Percentiles rank a stretch among this genome's conserved stretches.
Evolutionary conservation across 768 basidiomycete species (phyloP).

Genomic region (Lyophyllum semitale): DNA sequence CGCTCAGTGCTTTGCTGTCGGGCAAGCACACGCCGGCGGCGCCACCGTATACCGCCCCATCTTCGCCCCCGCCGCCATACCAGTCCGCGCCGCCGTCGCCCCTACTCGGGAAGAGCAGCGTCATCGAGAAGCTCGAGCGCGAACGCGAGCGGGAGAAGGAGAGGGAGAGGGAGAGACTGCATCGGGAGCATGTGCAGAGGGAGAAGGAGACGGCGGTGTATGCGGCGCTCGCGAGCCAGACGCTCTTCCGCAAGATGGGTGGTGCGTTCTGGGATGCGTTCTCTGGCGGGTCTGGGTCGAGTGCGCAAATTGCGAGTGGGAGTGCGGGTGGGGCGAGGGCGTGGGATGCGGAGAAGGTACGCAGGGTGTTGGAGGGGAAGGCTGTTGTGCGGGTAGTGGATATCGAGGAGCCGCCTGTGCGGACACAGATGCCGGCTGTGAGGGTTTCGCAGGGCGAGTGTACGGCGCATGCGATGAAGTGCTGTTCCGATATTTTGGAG

Average conservation of each 20-base stretch:
- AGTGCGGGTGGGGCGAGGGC: conserved; percentile 22
- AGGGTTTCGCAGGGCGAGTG: not conserved
- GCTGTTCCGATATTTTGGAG: conserved; percentile 48
- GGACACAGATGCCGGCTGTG: not conserved
- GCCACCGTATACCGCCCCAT: conserved; percentile 9
- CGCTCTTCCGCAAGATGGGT: conserved; percentile 69
- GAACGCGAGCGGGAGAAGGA: conserved; percentile 22
- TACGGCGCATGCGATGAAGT: conserved; percentile 22
- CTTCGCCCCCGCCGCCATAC: conserved; percentile 19
- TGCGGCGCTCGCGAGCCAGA: conserved; percentile 79
- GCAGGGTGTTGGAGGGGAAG: conserved; percentile 79
- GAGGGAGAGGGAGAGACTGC: conserved; percentile 17
- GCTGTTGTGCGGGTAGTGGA: conserved; percentile 82
- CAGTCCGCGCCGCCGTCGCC: conserved; percentile 47
- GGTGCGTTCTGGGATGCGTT: conserved; percentile 90
- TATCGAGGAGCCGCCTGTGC: conserved; percentile 47
- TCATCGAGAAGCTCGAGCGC: conserved; percentile 30
- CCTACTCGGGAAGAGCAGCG: conserved; percentile 24
- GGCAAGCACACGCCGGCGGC: conserved; percentile 43
- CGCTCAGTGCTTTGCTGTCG: conserved; percentile 37
- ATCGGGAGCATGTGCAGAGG: conserved; percentile 15
- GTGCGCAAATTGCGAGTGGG: conserved; percentile 2
- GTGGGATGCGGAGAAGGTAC: conserved; percentile 79
- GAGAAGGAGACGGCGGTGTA: conserved; percentile 54
- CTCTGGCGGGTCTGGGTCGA: conserved; percentile 43